These are phyloP conservation scores for Syzygium syzygioides DNA, from an alignment of 441 rosid species.

Conservation along the genomic window DNA sequence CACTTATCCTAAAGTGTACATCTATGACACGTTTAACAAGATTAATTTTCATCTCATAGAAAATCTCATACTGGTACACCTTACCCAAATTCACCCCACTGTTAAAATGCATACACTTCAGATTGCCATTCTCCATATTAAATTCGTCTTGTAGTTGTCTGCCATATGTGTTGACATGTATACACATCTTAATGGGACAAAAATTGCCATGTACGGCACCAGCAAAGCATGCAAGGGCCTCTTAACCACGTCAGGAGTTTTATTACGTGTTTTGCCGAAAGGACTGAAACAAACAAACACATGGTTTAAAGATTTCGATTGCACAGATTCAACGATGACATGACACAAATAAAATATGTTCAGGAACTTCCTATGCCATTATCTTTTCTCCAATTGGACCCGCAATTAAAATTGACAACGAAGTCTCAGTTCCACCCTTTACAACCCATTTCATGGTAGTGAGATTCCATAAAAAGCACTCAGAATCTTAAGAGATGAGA, in stretches of 20 bases:
- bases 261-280: neutral
- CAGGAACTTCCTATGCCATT: neutral
- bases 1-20: neutral
- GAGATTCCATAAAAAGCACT: neutral
- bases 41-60: neutral
- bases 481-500: neutral
- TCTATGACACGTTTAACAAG: neutral
- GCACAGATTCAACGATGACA: too few species aligned
- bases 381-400: neutral
- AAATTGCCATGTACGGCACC: neutral
- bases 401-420: neutral
- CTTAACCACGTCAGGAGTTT: neutral
- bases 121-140: too few species aligned
- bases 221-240: neutral
- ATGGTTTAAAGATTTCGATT: neutral
- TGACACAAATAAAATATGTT: too few species aligned
- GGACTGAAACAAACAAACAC: neutral
- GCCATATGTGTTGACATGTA: too few species aligned
- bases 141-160: too few species aligned
- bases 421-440: neutral
- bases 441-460: neutral
- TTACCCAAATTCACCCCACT: neutral
- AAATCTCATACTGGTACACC: neutral
- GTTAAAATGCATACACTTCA: neutral
- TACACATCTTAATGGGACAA: too few species aligned